A percentile compares a stretch with the other conserved stretches of the same genome.
phyloP scores from a whole-genome alignment of 2,329 filamentous ascomycete genomes.

The Trichoderma lentiforme region DNA sequence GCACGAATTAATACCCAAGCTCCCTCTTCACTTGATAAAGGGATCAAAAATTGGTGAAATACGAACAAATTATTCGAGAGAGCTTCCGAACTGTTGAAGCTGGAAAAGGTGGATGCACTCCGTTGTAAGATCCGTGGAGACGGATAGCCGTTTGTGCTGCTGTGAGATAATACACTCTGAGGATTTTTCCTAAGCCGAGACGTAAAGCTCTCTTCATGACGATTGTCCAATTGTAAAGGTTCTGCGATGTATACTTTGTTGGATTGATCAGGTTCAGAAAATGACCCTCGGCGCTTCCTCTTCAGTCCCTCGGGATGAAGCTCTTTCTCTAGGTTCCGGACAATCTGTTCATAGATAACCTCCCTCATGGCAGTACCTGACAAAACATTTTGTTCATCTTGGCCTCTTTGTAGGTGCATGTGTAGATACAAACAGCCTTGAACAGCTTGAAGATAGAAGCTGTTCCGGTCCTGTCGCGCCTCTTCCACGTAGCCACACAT shows the following conservation, averaged over 20 bases:
- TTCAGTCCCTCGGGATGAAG: constrained; percentile 5
- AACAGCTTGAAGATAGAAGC: constrained; percentile 16
- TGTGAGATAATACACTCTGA: not conserved
- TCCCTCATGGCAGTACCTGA: not conserved
- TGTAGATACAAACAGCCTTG: constrained; percentile 14
- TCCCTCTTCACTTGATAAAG: not conserved
- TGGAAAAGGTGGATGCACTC: not conserved
- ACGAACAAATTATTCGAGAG: not conserved
- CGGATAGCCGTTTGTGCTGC: not conserved
- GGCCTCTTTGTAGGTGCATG: not conserved
- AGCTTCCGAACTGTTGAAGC: not conserved
- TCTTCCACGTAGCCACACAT: constrained; percentile 9
- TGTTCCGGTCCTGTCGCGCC: constrained; percentile 6
- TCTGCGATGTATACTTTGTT: not conserved
- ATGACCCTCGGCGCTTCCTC: not conserved
- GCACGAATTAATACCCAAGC: not conserved
- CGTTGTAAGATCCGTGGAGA: not conserved
- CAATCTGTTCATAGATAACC: constrained; percentile 16
- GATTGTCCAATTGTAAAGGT: not conserved
- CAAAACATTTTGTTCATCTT: not conserved
- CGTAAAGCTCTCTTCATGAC: not conserved
- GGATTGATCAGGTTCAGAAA: not conserved
- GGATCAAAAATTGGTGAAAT: not conserved
- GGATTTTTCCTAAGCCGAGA: not conserved
- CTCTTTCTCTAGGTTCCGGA: constrained; percentile 9